Conservation (phyloP, 2,329 filamentous ascomycete species). For the Colletotrichum tropicale region DNA sequence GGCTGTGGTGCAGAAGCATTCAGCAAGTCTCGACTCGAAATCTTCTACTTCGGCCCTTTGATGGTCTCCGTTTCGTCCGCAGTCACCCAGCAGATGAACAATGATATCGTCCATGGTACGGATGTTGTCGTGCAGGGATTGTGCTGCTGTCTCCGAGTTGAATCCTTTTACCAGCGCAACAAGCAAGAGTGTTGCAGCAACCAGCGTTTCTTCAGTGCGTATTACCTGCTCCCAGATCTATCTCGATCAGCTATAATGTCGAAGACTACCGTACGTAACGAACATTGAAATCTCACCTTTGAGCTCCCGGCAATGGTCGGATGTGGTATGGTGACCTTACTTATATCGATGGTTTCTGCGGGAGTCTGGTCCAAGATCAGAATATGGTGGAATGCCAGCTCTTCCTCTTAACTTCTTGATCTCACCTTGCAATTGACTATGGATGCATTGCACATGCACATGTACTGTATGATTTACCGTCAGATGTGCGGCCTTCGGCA, state of each 20-base stretch:
- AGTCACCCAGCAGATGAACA: background rate
- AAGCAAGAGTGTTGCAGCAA: background rate
- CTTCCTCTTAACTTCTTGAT: fast-evolving
- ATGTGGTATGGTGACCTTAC: background rate
- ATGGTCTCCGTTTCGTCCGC: background rate
- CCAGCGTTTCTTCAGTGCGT: background rate
- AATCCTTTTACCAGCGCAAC: background rate
- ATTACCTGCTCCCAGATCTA: background rate
- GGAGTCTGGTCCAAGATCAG: background rate
- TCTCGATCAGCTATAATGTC: background rate
- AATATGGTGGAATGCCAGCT: too few relatives aligned
- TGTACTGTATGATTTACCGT: background rate
- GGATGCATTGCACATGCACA: background rate
- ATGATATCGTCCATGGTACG: background rate
- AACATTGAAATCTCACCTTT: background rate
- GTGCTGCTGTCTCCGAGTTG: background rate
- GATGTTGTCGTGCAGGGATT: background rate
- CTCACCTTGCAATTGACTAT: background rate
- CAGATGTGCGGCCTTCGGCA: background rate
- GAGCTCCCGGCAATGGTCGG: background rate
- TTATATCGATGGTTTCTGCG: background rate
- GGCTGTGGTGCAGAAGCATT: background rate
- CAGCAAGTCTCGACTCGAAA: background rate
- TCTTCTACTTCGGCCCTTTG: background rate
- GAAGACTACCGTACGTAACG: background rate